Evolutionary conservation across 1,139 yeast species (phyloP).

Genomic region (Spathaspora jeffriesii): DNA sequence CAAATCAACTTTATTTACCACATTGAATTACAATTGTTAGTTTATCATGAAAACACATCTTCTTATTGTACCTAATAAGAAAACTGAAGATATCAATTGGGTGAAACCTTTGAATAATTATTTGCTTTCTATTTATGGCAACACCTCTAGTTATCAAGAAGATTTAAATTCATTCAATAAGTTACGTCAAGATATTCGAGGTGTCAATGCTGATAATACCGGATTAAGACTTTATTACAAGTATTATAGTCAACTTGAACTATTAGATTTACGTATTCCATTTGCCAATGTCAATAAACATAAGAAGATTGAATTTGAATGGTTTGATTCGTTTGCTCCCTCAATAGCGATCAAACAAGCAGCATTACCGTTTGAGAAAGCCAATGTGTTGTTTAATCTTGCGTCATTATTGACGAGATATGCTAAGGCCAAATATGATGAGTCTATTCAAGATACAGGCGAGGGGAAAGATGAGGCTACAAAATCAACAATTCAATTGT

Average conservation of each 20-base stretch:
- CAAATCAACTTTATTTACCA: not conserved
- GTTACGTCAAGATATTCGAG: slow-evolving; percentile 62
- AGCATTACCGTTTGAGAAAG: slow-evolving; percentile 86
- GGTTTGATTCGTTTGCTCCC: slow-evolving; percentile 74
- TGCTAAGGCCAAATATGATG: slow-evolving; percentile 51
- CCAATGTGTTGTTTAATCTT: slow-evolving; percentile 73
- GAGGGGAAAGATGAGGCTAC: slow-evolving; percentile 32
- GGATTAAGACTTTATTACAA: slow-evolving; percentile 57
- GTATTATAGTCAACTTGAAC: slow-evolving; percentile 83
- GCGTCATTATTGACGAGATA: slow-evolving; percentile 39
- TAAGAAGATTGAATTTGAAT: slow-evolving; percentile 61
- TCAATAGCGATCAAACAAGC: slow-evolving; percentile 42
- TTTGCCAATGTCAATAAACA: slow-evolving; percentile 54
- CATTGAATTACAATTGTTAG: not conserved
- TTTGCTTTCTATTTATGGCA: slow-evolving; percentile 65
- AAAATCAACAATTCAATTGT: slow-evolving; percentile 60
- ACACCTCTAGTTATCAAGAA: slow-evolving; percentile 53
- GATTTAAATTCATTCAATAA: slow-evolving; percentile 60
- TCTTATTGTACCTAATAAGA: slow-evolving; percentile 45
- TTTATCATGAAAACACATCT: slow-evolving; percentile 36
- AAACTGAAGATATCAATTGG: slow-evolving; percentile 70
- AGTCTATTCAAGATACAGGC: slow-evolving; percentile 46
- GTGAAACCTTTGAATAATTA: slow-evolving; percentile 58
- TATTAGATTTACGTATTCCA: slow-evolving; percentile 76
- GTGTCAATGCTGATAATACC: slow-evolving; percentile 52